These are phyloP conservation scores for Saccharomyces hybrid DNA, from an alignment of 1,139 yeast genomes.

Conservation along the genomic window DNA sequence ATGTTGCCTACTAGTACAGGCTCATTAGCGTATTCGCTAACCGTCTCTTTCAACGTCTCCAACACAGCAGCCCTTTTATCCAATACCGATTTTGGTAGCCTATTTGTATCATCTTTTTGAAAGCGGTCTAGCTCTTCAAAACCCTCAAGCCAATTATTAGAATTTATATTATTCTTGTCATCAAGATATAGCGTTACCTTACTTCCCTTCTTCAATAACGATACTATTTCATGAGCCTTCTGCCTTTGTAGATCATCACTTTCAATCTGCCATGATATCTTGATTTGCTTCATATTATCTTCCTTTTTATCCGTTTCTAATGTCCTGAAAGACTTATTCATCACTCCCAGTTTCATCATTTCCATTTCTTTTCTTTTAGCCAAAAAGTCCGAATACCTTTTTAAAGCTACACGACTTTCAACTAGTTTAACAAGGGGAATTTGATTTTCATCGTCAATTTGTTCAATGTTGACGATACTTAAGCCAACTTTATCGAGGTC, in stretches of 20 bases:
- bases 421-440: conserved; percentile 34
- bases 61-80: conserved; percentile 27
- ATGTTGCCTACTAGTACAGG: conserved; percentile 31
- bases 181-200: conserved; percentile 36
- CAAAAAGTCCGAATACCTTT: conserved; percentile 35
- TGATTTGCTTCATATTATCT: conserved; percentile 33
- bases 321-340: conserved; percentile 10
- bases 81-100: conserved; percentile 18
- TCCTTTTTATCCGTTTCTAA: conserved; percentile 18
- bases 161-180: conserved; percentile 20
- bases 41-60: conserved; percentile 30
- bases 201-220: conserved; percentile 34
- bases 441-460: conserved; percentile 7
- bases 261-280: conserved; percentile 40
- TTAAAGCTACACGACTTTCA: conserved; percentile 32
- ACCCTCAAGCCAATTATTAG: conserved; percentile 21
- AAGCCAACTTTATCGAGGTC: conserved; percentile 23
- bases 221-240: conserved; percentile 37
- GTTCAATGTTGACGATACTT: conserved; percentile 22
- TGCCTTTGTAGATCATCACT: conserved; percentile 38
- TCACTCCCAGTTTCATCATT: conserved; percentile 22
- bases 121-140: conserved; percentile 12
- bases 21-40: conserved; percentile 26
- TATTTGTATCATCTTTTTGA: conserved; percentile 13
- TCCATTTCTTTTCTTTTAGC: conserved; percentile 31